phyloP scores from a whole-genome alignment of 2,329 filamentous ascomycete genomes.

The Apiospora aurea region DNA sequence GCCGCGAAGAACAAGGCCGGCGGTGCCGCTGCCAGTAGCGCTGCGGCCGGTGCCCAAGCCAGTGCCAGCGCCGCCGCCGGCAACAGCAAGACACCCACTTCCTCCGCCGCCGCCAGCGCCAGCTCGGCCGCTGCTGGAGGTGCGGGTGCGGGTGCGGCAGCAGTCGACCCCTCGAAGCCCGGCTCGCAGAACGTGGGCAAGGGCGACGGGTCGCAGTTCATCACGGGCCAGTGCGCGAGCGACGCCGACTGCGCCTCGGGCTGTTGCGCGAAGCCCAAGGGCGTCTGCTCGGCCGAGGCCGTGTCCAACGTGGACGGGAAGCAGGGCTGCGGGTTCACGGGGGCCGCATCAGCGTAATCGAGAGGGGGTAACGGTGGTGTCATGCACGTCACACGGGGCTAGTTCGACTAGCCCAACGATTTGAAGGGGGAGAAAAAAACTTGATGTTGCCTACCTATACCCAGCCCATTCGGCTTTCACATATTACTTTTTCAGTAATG shows the following conservation, averaged over 20 bases:
- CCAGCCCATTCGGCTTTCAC: background rate
- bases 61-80: background rate
- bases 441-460: no score
- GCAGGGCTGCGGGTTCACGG: slow-evolving; percentile 35
- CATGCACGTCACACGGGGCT: no score
- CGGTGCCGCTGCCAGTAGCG: slow-evolving; percentile 7
- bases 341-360: background rate
- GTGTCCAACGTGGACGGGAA: slow-evolving; percentile 35
- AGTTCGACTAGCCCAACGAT: no score
- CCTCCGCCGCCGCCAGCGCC: background rate
- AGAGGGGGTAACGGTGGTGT: background rate
- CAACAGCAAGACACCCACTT: background rate
- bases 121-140: slow-evolving; percentile 16
- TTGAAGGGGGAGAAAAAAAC: no score
- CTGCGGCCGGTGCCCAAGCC: slow-evolving; percentile 3
- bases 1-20: background rate
- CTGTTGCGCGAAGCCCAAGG: slow-evolving; percentile 36
- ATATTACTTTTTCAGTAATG: background rate
- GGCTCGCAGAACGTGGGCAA: slow-evolving; percentile 38
- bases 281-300: slow-evolving; percentile 37
- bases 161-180: slow-evolving; percentile 28
- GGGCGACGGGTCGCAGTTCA: slow-evolving; percentile 38
- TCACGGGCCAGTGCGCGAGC: slow-evolving; percentile 39
- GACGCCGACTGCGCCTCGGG: slow-evolving; percentile 40
- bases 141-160: background rate